Percentiles rank a stretch among this genome's conserved stretches.
Conservation (phyloP, 2,329 filamentous ascomycete genomes). For the Aspergillus pseudotamarii region DNA sequence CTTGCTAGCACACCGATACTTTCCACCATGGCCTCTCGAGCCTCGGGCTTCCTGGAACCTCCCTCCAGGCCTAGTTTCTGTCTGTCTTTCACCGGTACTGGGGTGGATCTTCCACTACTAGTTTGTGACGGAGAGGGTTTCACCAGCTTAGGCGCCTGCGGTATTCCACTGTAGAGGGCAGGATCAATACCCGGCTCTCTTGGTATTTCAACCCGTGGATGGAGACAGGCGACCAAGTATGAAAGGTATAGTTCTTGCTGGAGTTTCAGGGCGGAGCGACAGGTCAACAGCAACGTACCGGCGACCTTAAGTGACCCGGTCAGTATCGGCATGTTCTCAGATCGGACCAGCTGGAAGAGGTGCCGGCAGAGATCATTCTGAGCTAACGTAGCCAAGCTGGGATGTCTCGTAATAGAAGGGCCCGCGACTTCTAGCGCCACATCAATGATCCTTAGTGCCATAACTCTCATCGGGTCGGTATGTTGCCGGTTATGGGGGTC, state of each 20-base stretch:
- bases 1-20: constrained; percentile 87
- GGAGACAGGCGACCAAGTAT: constrained; percentile 90
- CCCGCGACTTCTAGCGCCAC: constrained; percentile 95
- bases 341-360: constrained; percentile 92
- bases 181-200: constrained; percentile 88
- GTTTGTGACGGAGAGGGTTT: constrained; percentile 76
- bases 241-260: constrained; percentile 96
- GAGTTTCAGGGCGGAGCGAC: constrained; percentile 84
- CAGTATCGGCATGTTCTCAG: constrained; percentile 92
- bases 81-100: constrained; percentile 87
- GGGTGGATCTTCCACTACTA: constrained; percentile 81
- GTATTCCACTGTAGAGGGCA: constrained; percentile 87
- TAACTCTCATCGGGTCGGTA: constrained; percentile 93
- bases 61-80: constrained; percentile 92
- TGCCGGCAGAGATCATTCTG: constrained; percentile 93
- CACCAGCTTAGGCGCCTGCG: constrained; percentile 83
- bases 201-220: constrained; percentile 92
- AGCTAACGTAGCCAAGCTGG: constrained; percentile 80
- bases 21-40: constrained; percentile 97
- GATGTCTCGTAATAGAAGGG: constrained; percentile 90
- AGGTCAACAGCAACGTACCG: constrained; percentile 87
- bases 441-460: constrained; percentile 95
- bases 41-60: constrained; percentile 87
- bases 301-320: constrained; percentile 92
- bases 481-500: constrained; percentile 92